Evolutionary conservation across 768 basidiomycete species (phyloP).

Genomic region (Phylloporus arenicola): DNA sequence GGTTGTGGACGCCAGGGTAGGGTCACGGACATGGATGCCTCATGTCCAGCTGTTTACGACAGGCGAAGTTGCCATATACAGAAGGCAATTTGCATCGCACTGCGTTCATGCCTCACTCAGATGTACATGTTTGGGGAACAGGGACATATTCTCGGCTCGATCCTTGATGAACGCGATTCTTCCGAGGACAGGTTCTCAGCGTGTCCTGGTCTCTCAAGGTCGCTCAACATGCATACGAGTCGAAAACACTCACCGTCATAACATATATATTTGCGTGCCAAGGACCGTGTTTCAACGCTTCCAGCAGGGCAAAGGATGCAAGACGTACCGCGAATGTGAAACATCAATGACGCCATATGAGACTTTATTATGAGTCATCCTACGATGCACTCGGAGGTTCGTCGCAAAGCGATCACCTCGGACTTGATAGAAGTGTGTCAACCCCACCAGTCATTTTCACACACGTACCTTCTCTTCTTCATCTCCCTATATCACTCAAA

Average conservation of each 20-base stretch:
- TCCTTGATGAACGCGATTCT: not conserved
- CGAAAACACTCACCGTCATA: not conserved
- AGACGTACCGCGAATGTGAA: conserved; percentile 1
- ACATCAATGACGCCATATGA: not conserved
- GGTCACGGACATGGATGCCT: not conserved
- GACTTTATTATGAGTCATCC: not conserved
- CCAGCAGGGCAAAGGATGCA: not conserved
- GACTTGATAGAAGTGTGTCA: not conserved
- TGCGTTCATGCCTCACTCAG: conserved; percentile 1
- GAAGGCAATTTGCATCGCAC: conserved; percentile 1
- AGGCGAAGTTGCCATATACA: not conserved
- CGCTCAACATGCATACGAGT: not conserved
- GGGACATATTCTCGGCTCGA: not conserved
- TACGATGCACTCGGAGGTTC: conserved; percentile 1
- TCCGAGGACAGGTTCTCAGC: not conserved
- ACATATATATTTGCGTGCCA: not conserved
- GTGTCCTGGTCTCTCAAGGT: not conserved
- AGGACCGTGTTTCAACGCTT: not conserved
- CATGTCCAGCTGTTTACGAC: not conserved
- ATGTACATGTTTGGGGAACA: not conserved
- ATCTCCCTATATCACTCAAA: not conserved
- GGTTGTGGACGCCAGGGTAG: not conserved
- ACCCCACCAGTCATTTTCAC: not conserved
- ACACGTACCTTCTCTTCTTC: not conserved
- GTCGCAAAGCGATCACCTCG: conserved; percentile 3